phyloP scores from a whole-genome alignment of 345 rosid genomes.

The Noccaea caerulescens region DNA sequence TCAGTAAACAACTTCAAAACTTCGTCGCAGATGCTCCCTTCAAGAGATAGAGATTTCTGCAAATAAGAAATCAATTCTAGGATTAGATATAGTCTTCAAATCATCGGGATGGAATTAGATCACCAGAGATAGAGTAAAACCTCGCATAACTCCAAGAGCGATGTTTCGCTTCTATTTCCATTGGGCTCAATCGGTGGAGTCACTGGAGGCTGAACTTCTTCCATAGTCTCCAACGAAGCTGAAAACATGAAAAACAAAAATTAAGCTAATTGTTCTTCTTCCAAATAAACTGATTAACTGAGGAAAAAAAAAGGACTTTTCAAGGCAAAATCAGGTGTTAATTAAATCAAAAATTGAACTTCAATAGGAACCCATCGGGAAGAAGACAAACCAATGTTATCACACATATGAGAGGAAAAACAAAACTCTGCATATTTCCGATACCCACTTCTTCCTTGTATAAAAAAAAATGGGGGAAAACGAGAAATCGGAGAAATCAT shows the following conservation, averaged over 20 bases:
- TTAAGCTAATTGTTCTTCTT: constrained; percentile 6
- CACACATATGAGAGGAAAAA: neutral
- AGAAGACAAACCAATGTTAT: constrained; percentile 6
- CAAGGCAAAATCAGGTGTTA: constrained; percentile 5
- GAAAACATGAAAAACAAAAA: constrained; percentile 1
- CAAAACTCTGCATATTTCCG: neutral
- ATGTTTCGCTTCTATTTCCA: constrained; percentile 39
- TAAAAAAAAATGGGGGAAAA: neutral
- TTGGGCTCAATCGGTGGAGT: constrained; percentile 45
- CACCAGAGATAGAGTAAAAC: constrained; percentile 19
- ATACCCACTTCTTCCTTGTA: neutral
- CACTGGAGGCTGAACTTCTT: constrained; percentile 48
- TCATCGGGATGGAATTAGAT: neutral
- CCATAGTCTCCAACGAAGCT: constrained; percentile 41
- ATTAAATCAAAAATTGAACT: neutral
- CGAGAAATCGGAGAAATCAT: neutral
- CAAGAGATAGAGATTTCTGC: constrained; percentile 66
- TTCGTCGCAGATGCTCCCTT: constrained; percentile 52
- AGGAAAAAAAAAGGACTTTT: neutral
- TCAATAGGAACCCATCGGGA: neutral
- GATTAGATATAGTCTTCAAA: constrained; percentile 6
- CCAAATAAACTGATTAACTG: neutral
- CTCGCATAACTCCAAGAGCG: constrained; percentile 43
- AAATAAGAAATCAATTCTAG: constrained; percentile 31
- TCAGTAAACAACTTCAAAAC: constrained; percentile 67